Percentiles rank a stretch among this genome's conserved stretches.
phyloP scores from a whole-genome alignment of 2,329 filamentous ascomycete genomes.

The Fusarium marasasianum region DNA sequence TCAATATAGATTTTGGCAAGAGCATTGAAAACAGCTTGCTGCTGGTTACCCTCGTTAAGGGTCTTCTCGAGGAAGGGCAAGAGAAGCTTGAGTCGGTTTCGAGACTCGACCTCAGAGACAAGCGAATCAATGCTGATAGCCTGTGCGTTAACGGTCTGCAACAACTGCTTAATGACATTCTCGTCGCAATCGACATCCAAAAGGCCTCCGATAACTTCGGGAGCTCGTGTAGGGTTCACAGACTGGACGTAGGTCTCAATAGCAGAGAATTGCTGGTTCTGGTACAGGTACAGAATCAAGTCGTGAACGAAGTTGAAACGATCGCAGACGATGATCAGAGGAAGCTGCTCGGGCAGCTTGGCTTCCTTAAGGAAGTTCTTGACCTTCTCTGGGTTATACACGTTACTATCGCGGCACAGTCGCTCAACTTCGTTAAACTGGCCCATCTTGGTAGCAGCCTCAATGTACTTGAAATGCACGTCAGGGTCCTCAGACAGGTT shows the following conservation, averaged over 20 bases:
- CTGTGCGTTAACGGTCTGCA: constrained; percentile 83
- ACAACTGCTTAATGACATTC: constrained; percentile 90
- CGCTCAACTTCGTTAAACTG: constrained; percentile 97
- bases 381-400: constrained; percentile 92
- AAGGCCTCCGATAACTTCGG: constrained; percentile 90
- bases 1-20: constrained; percentile 99
- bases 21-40: constrained; percentile 96
- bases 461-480: constrained; percentile 99
- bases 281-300: constrained; percentile 94
- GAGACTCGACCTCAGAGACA: constrained; percentile 91
- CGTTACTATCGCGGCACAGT: constrained; percentile 92
- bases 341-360: constrained; percentile 88
- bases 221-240: constrained; percentile 90
- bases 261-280: constrained; percentile 98
- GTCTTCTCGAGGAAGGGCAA: constrained; percentile 96
- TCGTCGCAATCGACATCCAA: constrained; percentile 98
- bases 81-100: constrained; percentile 94
- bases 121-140: constrained; percentile 94
- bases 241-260: constrained; percentile 98
- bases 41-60: constrained; percentile 87
- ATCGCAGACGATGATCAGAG: constrained; percentile 97
- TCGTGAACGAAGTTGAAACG: constrained; percentile 99
- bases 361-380: constrained; percentile 99
- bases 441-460: constrained; percentile 91
- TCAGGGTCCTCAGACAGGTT: constrained; percentile 95